A percentile compares a stretch with the other conserved stretches of the same genome.
Conservation (phyloP, 208 protist species). For the Chromosphaera perkinsii region DNA sequence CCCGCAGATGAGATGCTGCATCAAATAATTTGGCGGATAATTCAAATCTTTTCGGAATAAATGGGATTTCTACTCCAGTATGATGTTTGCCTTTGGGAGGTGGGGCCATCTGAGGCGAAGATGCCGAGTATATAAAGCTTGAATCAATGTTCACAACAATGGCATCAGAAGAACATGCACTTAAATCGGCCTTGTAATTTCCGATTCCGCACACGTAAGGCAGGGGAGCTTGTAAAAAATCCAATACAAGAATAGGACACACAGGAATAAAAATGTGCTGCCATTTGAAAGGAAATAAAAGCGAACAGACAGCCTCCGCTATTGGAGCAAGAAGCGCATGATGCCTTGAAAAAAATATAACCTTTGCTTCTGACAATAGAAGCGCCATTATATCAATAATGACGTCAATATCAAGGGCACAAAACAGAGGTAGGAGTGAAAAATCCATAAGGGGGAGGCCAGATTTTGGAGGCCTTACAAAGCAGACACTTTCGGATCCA, state of each 20-base stretch:
- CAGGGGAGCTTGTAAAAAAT: slow-evolving; percentile 34
- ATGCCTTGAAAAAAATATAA: slow-evolving; percentile 18
- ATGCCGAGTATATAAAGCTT: too few relatives aligned
- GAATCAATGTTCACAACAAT: too few relatives aligned
- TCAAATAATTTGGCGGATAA: too few relatives aligned
- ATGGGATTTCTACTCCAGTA: too few relatives aligned
- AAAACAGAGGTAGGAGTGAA: slow-evolving; percentile 32
- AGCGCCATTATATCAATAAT: slow-evolving; percentile 19
- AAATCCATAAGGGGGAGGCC: slow-evolving; percentile 32
- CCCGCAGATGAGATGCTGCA: too few relatives aligned
- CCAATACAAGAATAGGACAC: slow-evolving; percentile 21
- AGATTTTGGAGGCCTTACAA: slow-evolving; percentile 7
- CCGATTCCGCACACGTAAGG: too few relatives aligned
- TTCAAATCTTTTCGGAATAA: too few relatives aligned
- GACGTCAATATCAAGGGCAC: slow-evolving; percentile 11
- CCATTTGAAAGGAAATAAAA: slow-evolving; percentile 29
- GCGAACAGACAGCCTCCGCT: slow-evolving; percentile 13
- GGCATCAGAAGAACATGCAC: too few relatives aligned
- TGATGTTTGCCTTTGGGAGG: too few relatives aligned
- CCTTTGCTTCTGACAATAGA: slow-evolving; percentile 16
- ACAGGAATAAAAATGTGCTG: slow-evolving; percentile 34
- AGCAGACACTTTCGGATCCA: slow-evolving; percentile 4
- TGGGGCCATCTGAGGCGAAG: too few relatives aligned
- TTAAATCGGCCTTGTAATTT: too few relatives aligned
- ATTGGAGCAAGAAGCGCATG: slow-evolving; percentile 22